phyloP scores from a whole-genome alignment of 495 filamentous ascomycete genomes.

The Xylaria nigripes region DNA sequence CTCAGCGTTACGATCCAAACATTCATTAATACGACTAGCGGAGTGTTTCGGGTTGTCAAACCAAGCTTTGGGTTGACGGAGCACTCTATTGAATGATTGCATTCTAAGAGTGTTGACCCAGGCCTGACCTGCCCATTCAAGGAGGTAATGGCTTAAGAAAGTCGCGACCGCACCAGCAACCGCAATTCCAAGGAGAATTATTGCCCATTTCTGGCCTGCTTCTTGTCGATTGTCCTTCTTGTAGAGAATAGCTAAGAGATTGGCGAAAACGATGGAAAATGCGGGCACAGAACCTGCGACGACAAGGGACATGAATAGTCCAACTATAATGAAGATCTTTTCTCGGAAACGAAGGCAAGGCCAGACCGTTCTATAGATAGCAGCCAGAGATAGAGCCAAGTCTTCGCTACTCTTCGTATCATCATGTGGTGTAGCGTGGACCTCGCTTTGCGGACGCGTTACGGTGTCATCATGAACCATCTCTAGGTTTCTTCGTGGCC shows the following conservation, averaged over 20 bases:
- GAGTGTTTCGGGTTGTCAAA: slow-evolving; percentile 67
- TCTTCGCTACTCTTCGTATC: slow-evolving; percentile 16
- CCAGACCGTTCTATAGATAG: slow-evolving; percentile 69
- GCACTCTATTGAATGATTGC: slow-evolving; percentile 58
- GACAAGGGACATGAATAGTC: slow-evolving; percentile 51
- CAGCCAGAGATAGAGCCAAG: slow-evolving; percentile 34
- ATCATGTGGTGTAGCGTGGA: not conserved
- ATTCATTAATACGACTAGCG: slow-evolving; percentile 53
- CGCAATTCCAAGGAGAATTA: slow-evolving; percentile 61
- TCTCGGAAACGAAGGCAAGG: slow-evolving; percentile 49
- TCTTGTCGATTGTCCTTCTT: slow-evolving; percentile 31
- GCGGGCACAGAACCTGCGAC: slow-evolving; percentile 64
- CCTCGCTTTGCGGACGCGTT: not conserved
- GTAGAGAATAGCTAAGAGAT: slow-evolving; percentile 65
- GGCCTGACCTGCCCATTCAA: slow-evolving; percentile 63
- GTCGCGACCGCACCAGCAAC: slow-evolving; percentile 54
- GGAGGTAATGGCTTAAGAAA: slow-evolving; percentile 58
- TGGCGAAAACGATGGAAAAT: slow-evolving; percentile 71
- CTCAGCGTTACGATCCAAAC: slow-evolving; percentile 75
- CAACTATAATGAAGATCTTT: slow-evolving; percentile 50
- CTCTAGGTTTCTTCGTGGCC: not conserved
- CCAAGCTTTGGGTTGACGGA: slow-evolving; percentile 77
- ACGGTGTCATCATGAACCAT: not conserved
- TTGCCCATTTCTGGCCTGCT: slow-evolving; percentile 56
- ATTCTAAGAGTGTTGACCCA: slow-evolving; percentile 72